Evolutionary conservation across 1,284 basidiomycete genomes (phyloP), one percentile per base, ranked within the genome.

Genomic region (Microbotryum silenes-acaulis): DNA sequence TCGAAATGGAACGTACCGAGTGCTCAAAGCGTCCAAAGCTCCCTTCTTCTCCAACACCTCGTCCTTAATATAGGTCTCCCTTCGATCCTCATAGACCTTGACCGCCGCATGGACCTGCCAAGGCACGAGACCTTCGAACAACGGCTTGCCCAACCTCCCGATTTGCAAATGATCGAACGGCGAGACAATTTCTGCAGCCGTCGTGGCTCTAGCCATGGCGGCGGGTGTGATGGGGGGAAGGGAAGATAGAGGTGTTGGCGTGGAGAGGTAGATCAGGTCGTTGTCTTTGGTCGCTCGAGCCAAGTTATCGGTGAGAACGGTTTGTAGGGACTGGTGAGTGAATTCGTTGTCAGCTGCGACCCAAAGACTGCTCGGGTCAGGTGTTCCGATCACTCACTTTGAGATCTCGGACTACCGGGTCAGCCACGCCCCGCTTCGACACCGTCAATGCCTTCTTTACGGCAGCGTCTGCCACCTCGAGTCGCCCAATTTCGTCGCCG

Each of bases 241-340:
- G 31, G 85, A 81, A 2, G 87, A 83, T 1, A 82, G 72, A 0
- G 89, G 78, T 0, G 91, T 92, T 0, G 96, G 81, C 51, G 89
- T 85, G 61, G 91, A 82, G 68, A 97, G 89, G 76, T 98, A 99
- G 56, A 99, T 96, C 6, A 97, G 79, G 74, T 97, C 89, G 72
- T 99, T 99, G 75, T 98, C 96, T 31, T 72, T 74, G 33, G 87
- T 83, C 0, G 93, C 90, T 18, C 89, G 82, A 3, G 79, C 76
- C 23, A 80, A 71, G 25, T 78, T 76, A 4, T 76, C 70, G 27
- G 75, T 72, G 42, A 91, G 74, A 45, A 84, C 84, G 51, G 81
- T 85, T 71, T 88, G 82, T 21, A 96, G 79, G 23, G 80, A 84
- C 71, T 89, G 83, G 20, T 84, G 74, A 21, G 85, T 75, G 2